Conservation (phyloP, 78 protist genomes). For the Emiliania huxleyi region DNA sequence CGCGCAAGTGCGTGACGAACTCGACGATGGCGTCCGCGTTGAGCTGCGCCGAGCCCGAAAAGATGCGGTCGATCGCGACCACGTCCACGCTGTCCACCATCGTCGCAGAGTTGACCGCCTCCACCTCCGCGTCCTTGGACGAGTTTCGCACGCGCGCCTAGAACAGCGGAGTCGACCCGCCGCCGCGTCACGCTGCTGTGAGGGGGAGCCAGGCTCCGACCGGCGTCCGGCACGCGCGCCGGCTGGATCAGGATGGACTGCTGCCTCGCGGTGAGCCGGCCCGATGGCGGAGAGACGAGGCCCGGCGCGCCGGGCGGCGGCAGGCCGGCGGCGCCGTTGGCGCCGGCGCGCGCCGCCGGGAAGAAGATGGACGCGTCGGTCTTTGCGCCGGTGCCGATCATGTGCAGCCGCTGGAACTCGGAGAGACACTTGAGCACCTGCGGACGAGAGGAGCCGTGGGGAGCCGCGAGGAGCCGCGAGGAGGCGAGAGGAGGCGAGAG, state of each 20-base stretch:
- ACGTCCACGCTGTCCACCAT: conserved; percentile 8
- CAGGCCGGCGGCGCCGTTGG: neutral
- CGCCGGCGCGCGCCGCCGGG: neutral
- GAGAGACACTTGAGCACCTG: conserved; percentile 68
- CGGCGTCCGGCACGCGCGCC: no score
- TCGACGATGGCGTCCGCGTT: conserved; percentile 28
- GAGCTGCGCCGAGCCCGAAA: neutral
- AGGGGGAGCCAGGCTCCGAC: no score
- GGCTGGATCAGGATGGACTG: neutral
- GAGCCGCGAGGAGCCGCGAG: no score
- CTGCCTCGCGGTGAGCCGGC: no score
- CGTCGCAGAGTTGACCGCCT: neutral
- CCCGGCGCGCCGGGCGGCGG: neutral
- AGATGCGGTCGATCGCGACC: conserved; percentile 39
- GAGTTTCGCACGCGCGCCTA: neutral
- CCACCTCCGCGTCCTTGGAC: neutral
- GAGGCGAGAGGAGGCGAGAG: neutral
- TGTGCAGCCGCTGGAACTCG: conserved; percentile 72
- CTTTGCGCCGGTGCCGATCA: conserved; percentile 37
- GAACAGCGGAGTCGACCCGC: no score
- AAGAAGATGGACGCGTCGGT: neutral
- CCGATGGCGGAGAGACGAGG: neutral
- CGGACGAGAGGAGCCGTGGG: no score
- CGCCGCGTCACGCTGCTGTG: no score
- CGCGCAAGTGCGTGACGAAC: conserved; percentile 17